phyloP scores from a whole-genome alignment of 2,329 filamentous ascomycete species.

The Cladosporium sp. region DNA sequence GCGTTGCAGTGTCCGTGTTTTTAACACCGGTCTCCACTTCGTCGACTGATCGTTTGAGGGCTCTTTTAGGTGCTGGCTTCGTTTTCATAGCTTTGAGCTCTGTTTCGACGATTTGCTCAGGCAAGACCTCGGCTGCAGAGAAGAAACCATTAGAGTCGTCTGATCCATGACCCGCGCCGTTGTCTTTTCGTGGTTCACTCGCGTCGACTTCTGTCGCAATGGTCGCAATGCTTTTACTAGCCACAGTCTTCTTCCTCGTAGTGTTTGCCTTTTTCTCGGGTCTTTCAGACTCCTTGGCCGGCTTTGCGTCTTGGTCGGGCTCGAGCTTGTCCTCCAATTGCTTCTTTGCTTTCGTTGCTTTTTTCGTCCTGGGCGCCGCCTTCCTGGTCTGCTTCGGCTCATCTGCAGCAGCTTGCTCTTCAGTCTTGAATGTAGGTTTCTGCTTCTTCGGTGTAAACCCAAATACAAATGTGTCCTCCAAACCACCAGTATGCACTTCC shows the following conservation, averaged over 20 bases:
- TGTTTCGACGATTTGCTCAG: background rate
- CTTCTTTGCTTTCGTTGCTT: background rate
- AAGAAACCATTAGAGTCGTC: background rate
- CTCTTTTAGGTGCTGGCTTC: background rate
- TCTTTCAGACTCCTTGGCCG: background rate
- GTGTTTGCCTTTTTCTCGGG: background rate
- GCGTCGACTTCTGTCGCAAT: background rate
- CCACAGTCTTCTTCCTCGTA: background rate
- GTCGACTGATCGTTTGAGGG: background rate
- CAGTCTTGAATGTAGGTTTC: background rate
- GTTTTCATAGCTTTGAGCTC: background rate
- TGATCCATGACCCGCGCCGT: background rate
- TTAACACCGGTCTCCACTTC: background rate
- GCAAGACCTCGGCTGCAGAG: too few relatives aligned
- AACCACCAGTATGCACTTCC: background rate
- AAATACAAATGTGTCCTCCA: constrained; percentile 16
- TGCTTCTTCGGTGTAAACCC: background rate
- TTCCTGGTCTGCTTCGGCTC: background rate
- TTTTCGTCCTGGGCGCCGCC: background rate
- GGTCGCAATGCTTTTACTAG: background rate
- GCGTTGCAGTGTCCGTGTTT: background rate
- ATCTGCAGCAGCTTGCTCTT: background rate
- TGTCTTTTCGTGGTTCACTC: background rate
- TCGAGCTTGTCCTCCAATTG: background rate
- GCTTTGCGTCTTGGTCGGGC: background rate